phyloP scores from a whole-genome alignment of 2,329 filamentous ascomycete species.

The Microdochium trichocladiopsis region DNA sequence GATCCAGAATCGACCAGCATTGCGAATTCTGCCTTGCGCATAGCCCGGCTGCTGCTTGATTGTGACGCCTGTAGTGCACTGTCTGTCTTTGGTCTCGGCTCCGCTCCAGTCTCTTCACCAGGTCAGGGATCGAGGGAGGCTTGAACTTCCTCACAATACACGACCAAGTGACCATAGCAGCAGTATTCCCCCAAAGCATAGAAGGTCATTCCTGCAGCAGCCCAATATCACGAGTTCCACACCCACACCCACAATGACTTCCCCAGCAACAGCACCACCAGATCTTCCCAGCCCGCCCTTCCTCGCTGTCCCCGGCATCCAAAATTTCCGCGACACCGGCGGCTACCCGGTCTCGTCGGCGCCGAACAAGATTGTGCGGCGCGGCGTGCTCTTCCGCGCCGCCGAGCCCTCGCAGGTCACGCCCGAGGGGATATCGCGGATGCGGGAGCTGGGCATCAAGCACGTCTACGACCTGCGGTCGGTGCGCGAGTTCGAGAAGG shows the following conservation, averaged over 20 bases:
- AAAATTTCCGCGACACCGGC: constrained; percentile 64
- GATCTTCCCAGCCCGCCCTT: constrained; percentile 36
- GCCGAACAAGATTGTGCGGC: constrained; percentile 34
- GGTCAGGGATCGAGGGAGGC: too few species aligned
- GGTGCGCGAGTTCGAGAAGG: neutral
- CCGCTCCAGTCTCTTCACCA: too few species aligned
- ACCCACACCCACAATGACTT: neutral
- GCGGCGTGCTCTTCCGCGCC: constrained; percentile 56
- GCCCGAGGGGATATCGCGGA: constrained; percentile 39
- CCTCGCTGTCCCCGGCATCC: constrained; percentile 46
- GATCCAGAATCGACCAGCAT: too few species aligned
- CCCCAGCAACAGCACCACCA: neutral
- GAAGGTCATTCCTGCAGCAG: too few species aligned
- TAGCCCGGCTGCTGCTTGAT: too few species aligned
- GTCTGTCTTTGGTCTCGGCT: too few species aligned
- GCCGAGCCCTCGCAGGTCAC: constrained; percentile 58
- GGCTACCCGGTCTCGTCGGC: constrained; percentile 40
- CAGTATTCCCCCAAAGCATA: too few species aligned
- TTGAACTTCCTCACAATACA: too few species aligned
- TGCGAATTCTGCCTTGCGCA: too few species aligned
- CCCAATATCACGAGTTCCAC: neutral
- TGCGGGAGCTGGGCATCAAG: constrained; percentile 50
- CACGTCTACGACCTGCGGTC: constrained; percentile 36
- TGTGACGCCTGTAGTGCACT: too few species aligned
- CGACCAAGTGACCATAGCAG: too few species aligned